Evolutionary conservation across 441 rosid genomes (phyloP).

Genomic region (Pelargonium australe): DNA sequence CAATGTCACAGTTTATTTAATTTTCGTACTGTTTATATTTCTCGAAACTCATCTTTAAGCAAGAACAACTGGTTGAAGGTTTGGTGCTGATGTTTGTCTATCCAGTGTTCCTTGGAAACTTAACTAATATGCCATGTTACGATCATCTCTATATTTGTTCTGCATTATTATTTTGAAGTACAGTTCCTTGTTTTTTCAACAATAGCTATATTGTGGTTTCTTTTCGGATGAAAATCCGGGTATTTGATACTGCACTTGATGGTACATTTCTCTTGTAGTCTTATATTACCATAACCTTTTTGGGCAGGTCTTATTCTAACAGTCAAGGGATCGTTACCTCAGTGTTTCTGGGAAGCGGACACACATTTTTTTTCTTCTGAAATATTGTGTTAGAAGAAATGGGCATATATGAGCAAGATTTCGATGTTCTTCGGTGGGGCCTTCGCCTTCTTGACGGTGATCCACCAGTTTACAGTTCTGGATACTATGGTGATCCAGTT

Average conservation of each 20-base stretch:
- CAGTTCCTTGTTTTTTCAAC: background rate
- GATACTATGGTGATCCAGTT: slow-evolving; percentile 34
- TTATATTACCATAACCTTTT: background rate
- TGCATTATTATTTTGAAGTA: background rate
- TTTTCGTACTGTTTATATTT: background rate
- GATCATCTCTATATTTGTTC: background rate
- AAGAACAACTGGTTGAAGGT: no score
- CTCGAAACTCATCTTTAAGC: background rate
- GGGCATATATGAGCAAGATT: slow-evolving; percentile 49
- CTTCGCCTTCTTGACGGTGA: slow-evolving; percentile 37
- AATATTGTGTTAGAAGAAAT: slow-evolving; percentile 17
- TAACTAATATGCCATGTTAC: no score
- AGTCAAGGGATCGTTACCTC: background rate
- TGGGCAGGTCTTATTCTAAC: background rate
- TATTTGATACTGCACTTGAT: background rate
- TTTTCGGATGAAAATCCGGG: background rate
- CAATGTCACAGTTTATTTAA: background rate
- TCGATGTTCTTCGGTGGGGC: slow-evolving; percentile 48
- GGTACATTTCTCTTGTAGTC: background rate
- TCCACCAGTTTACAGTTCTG: slow-evolving; percentile 28
- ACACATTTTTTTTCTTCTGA: background rate
- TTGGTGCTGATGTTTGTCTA: background rate
- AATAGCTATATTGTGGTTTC: background rate
- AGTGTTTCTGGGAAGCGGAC: background rate
- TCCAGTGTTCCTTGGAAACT: background rate